These are phyloP conservation scores for Lactifluus volemus DNA, from an alignment of 768 basidiomycete species.

Conservation along the genomic window DNA sequence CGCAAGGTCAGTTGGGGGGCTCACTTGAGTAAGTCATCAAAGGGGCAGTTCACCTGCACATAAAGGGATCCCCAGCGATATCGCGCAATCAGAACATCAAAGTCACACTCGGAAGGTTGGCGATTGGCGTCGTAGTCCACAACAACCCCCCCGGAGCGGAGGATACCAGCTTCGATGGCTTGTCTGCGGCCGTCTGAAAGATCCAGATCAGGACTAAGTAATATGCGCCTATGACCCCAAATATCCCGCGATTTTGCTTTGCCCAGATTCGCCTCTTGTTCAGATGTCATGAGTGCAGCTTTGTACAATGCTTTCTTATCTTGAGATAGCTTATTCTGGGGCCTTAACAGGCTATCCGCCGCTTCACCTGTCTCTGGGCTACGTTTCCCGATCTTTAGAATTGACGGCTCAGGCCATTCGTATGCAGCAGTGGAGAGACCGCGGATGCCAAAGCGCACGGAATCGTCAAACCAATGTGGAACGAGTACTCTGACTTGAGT, in stretches of 20 bases:
- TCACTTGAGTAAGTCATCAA: not conserved
- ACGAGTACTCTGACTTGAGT: constrained; percentile 63
- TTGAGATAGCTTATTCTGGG: constrained; percentile 27
- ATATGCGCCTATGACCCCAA: constrained; percentile 51
- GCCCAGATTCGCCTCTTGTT: constrained; percentile 18
- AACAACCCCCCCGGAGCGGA: constrained; percentile 48
- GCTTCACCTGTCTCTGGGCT: constrained; percentile 18
- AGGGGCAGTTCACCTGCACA: constrained; percentile 39
- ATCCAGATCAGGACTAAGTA: constrained; percentile 54
- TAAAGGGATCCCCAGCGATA: constrained; percentile 64
- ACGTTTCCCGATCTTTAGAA: constrained; percentile 32
- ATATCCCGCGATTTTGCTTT: constrained; percentile 29
- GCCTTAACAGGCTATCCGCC: constrained; percentile 22
- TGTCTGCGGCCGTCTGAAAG: constrained; percentile 39
- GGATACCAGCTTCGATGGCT: constrained; percentile 53
- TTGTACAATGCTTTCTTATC: constrained; percentile 31
- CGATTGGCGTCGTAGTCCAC: constrained; percentile 32
- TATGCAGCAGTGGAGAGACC: constrained; percentile 47
- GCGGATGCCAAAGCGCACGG: constrained; percentile 42
- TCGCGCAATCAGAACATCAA: constrained; percentile 69
- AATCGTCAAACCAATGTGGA: constrained; percentile 91
- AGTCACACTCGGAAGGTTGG: constrained; percentile 35
- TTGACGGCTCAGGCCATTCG: constrained; percentile 64
- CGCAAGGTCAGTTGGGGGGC: not conserved
- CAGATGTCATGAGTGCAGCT: constrained; percentile 24